These are phyloP conservation scores for Colletotrichum australisinense DNA, from an alignment of 2,329 filamentous ascomycete species.

Conservation along the genomic window DNA sequence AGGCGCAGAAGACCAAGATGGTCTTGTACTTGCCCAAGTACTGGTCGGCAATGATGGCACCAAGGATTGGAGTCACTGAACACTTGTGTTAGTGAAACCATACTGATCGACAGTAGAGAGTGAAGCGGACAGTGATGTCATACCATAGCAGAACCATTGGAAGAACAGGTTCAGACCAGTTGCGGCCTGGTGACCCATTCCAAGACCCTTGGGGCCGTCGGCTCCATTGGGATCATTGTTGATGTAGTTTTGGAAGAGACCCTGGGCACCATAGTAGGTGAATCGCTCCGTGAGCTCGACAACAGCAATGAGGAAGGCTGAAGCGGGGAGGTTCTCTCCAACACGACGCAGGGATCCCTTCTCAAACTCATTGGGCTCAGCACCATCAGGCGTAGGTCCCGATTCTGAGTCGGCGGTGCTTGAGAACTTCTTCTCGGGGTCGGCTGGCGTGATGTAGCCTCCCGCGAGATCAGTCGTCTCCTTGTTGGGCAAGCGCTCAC, in stretches of 20 bases:
- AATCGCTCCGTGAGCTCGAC: conserved; percentile 69
- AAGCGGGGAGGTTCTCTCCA: conserved; percentile 64
- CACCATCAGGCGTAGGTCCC: conserved; percentile 54
- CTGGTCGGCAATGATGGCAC: conserved; percentile 67
- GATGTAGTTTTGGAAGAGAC: conserved; percentile 68
- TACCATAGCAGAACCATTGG: conserved; percentile 60
- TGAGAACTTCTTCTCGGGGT: conserved; percentile 39
- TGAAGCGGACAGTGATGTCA: neutral
- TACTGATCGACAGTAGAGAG: too few species aligned
- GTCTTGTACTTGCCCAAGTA: conserved; percentile 72
- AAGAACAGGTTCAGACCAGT: conserved; percentile 67
- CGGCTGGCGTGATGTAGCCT: conserved; percentile 39
- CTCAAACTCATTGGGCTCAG: conserved; percentile 65
- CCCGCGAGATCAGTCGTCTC: conserved; percentile 41
- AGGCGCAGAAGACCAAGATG: conserved; percentile 65
- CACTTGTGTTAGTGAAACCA: neutral
- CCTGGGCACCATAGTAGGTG: conserved; percentile 66
- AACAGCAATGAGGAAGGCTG: conserved; percentile 66
- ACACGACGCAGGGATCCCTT: conserved; percentile 61
- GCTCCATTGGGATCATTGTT: conserved; percentile 46
- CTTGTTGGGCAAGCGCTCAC: conserved; percentile 39
- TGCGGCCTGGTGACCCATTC: conserved; percentile 65
- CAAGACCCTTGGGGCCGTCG: conserved; percentile 61
- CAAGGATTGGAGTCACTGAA: conserved; percentile 54
- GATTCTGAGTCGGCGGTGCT: conserved; percentile 40